Evolutionary conservation across 129 eudicot genomes (phyloP), one percentile per base, ranked within the genome.

Genomic region (Helianthus tuberosus): DNA sequence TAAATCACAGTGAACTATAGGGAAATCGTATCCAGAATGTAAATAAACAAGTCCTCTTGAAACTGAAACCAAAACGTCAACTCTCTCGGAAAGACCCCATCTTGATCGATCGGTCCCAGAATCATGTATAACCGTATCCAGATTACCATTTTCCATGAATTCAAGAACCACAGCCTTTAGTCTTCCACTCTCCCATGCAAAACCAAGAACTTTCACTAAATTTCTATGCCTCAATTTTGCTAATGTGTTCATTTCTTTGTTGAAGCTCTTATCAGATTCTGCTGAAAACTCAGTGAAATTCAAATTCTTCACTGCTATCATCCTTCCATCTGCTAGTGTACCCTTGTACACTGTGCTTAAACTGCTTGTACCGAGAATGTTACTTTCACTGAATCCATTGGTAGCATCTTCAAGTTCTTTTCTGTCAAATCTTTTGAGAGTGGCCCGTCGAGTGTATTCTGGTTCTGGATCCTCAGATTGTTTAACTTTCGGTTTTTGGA

Each of bases 261-360:
- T 63, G 75, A 94, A 94, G 60, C 88, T 79, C 69, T 84, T 88
- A 27, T 87, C 97, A 2, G 97, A 84, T 77, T 80, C 91, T 39
- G 47, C 86, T 9, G 89, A 66, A 62, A 81, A 91, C 74, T 88
- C 87, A 2, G 35, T 72, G 69, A 38, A 62, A 80, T 46, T 94
- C 82, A 91, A 35, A 47, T 68, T 86, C 84, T 94, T 94, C 5
- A 94, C 84, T 11, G 98, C 97, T 82, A 90, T 75, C 9, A 35
- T 61, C 69, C 49, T 74, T 50, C 97, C 97, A 52, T 83, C 88
- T 81, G 73, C 77, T 63, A 91, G 72, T 14, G 47, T 83, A 12
- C 97, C 97, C 81, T 88, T 94, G 85, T 88, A 94, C 69, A 94
- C 99, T 20, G 81, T 88, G 79, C 99, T 94, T 64, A 94, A 68